Conservation (phyloP, 176 grass and related monocot species). For the Oryza australiensis region DNA sequence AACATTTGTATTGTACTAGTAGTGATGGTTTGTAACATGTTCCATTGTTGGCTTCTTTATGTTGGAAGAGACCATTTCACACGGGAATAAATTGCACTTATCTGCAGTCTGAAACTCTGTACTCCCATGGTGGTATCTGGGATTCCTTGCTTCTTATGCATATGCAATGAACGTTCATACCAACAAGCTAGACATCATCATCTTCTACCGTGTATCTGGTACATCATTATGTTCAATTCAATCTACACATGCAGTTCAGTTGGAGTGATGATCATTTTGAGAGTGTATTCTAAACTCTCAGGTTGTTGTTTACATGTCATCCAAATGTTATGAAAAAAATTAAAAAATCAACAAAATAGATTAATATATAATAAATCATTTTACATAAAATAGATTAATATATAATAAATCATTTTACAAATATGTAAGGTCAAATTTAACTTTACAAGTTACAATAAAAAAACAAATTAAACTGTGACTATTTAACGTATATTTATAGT, state of each 20-base stretch:
- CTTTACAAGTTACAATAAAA: too few species aligned
- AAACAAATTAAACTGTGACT: too few species aligned
- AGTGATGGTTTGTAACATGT: conserved; percentile 21
- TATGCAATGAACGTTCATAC: not conserved
- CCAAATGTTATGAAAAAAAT: too few species aligned
- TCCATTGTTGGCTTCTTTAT: not conserved
- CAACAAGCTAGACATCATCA: not conserved
- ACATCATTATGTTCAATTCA: not conserved
- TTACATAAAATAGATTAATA: too few species aligned
- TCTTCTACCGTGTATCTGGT: not conserved
- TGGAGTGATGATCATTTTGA: not conserved
- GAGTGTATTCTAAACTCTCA: too few species aligned
- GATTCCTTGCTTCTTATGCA: not conserved
- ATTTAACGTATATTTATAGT: too few species aligned
- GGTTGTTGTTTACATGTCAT: too few species aligned
- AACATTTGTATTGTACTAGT: conserved; percentile 15
- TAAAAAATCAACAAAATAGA: too few species aligned
- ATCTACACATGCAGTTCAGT: not conserved
- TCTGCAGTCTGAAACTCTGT: not conserved
- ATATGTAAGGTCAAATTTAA: too few species aligned
- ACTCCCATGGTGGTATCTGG: not conserved
- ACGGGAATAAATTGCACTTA: not conserved
- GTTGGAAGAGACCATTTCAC: not conserved
- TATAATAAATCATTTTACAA: too few species aligned
- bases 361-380: too few species aligned